Evolutionary conservation across 371 early-diverging fungal genomes (phyloP), one percentile per base, ranked within the genome.

Genomic region (Mortierella sp.): DNA sequence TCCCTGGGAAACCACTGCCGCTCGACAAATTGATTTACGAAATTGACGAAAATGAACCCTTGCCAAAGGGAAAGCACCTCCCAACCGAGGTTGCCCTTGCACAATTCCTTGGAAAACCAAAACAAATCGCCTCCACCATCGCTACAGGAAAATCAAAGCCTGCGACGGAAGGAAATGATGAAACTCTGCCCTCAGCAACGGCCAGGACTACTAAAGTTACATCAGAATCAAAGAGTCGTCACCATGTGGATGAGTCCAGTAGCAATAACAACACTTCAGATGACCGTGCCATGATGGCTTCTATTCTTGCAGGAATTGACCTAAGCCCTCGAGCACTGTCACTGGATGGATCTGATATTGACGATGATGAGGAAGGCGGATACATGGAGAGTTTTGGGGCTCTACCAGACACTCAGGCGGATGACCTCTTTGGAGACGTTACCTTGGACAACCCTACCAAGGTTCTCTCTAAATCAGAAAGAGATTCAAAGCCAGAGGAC

Each of bases 281-380:
- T 59, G 80, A 80, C 26, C 64, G 75, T 0, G 68, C 65, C 26
- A 75, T 80, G 72, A 80, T 80, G 80, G 80, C 75, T 18, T 80
- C 80, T 39, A 62, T 80, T 22, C 51, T 80, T 37, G 80, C 80
- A 61, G 80, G 80, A 16, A 37, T 80, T 12, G 75, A 80, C 62
- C 61, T 80, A 66, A 75, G 75, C 11, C 75, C 80, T 12, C 39
- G 69, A 2, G 80, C 75, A 58, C 35, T 78, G 18, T 78, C 78
- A 3, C 24, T 68, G 43, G 75, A 80, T 51, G 80, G 72, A 6
- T 75, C 75, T 11, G 80, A 80, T 64, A 37, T 75, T 30, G 80
- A 75, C 16, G 75, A 72, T 26, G 62, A 62, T 14, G 63, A 58
- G 5, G 63, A 59, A 4, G 75, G 67, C 1, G 68, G 65, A 32